Conservation (phyloP, 352 stramenopile species). For the Phytophthora pseudosyringae region DNA sequence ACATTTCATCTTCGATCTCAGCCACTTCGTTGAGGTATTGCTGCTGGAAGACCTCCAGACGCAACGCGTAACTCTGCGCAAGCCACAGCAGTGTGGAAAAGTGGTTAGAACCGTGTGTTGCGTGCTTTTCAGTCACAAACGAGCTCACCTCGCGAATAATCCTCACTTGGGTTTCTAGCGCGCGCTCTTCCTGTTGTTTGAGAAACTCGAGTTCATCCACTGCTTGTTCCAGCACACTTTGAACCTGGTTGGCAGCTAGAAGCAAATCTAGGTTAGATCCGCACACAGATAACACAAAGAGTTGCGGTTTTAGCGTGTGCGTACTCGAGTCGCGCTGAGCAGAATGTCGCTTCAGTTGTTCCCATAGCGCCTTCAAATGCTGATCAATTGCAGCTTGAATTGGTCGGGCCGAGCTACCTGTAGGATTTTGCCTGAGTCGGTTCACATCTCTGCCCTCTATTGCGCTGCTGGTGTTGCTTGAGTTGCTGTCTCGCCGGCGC, state of each 20-base stretch:
- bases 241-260: conserved; percentile 50
- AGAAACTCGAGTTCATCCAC: conserved; percentile 65
- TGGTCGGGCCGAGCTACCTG: background rate
- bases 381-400: conserved; percentile 52
- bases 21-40: conserved; percentile 62
- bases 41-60: conserved; percentile 67
- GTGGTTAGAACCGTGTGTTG: background rate
- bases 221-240: conserved; percentile 52
- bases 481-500: background rate
- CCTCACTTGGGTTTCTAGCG: conserved; percentile 51
- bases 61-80: conserved; percentile 55
- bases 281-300: background rate
- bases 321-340: conserved; percentile 50
- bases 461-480: conserved; percentile 18
- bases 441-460: background rate
- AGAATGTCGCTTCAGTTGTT: conserved; percentile 57
- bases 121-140: no score
- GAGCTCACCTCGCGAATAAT: conserved; percentile 56
- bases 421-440: background rate
- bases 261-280: conserved; percentile 2
- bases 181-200: conserved; percentile 56
- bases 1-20: conserved; percentile 62
- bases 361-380: conserved; percentile 50
- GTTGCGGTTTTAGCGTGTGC: background rate
- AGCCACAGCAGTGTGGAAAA: background rate